Conservation (phyloP, 2,329 filamentous ascomycete species). For the Aspergillus vadensis region DNA sequence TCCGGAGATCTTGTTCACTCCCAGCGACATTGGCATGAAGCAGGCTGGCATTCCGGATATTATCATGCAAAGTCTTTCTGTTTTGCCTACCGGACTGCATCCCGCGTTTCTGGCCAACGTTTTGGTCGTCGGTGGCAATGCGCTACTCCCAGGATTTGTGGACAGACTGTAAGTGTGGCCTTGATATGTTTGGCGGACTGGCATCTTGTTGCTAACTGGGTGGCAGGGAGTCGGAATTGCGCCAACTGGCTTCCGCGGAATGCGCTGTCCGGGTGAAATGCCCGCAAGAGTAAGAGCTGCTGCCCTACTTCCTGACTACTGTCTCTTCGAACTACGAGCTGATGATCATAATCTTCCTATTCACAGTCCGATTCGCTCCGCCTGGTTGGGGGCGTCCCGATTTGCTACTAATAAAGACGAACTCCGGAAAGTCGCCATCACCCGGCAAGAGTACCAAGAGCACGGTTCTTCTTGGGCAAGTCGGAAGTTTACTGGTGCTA, state of each 20-base stretch:
- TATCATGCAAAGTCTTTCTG: conserved; percentile 75
- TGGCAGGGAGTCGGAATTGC: conserved; percentile 64
- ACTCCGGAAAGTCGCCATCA: conserved; percentile 71
- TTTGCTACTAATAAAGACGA: conserved; percentile 69
- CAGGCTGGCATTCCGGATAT: conserved; percentile 81
- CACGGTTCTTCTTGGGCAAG: conserved; percentile 74
- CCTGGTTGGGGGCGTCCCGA: conserved; percentile 82
- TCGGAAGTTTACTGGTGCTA: conserved; percentile 63
- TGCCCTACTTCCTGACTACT: not conserved
- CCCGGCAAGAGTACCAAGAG: conserved; percentile 87
- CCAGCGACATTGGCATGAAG: conserved; percentile 79
- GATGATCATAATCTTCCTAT: conserved; percentile 5
- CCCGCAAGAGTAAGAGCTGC: conserved; percentile 58
- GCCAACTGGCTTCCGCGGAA: conserved; percentile 71
- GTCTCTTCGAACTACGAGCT: conserved; percentile 1
- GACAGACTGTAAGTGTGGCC: conserved; percentile 62
- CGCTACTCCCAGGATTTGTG: conserved; percentile 77
- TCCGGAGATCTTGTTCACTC: conserved; percentile 86
- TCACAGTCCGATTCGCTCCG: conserved; percentile 68
- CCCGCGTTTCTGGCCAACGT: conserved; percentile 83
- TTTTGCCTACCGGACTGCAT: conserved; percentile 79
- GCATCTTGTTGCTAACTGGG: conserved; percentile 22
- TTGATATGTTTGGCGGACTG: not conserved
- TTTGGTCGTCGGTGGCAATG: conserved; percentile 83
- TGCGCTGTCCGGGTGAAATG: conserved; percentile 74